Percentiles rank a stretch among this genome's conserved stretches.
These are phyloP conservation scores for Datura wrightii DNA, from an alignment of 257 asterid genomes.

Conservation along the genomic window DNA sequence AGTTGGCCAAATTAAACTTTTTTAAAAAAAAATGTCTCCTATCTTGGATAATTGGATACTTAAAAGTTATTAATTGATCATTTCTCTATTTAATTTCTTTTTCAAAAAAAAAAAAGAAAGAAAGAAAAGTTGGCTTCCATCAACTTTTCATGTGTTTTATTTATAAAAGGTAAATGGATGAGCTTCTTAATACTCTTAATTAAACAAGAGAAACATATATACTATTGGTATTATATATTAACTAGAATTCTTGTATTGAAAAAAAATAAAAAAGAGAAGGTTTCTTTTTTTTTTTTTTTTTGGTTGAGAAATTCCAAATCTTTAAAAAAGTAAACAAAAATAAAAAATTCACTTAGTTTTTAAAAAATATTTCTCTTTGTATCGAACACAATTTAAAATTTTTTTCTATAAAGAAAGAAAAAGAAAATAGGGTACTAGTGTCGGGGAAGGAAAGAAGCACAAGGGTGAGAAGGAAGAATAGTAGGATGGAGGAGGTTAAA, in stretches of 20 bases:
- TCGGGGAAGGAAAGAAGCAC: no score
- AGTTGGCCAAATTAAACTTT: background rate
- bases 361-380: no score
- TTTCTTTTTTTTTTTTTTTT: no score
- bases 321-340: no score
- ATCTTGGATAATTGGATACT: background rate
- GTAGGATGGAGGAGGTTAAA: background rate
- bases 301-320: no score
- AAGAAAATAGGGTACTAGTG: no score
- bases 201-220: background rate
- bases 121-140: background rate
- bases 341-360: no score
- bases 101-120: no score
- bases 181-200: background rate
- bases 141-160: background rate
- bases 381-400: no score
- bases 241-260: background rate
- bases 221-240: background rate
- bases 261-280: no score
- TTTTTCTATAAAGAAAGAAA: no score
- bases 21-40: background rate
- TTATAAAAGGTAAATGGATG: background rate
- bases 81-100: background rate
- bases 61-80: background rate
- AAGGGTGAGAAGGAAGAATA: background rate